Evolutionary conservation across 805 yeast species (phyloP), one percentile per base, ranked within the genome.

Genomic region (Teunomyces aglyptinius): DNA sequence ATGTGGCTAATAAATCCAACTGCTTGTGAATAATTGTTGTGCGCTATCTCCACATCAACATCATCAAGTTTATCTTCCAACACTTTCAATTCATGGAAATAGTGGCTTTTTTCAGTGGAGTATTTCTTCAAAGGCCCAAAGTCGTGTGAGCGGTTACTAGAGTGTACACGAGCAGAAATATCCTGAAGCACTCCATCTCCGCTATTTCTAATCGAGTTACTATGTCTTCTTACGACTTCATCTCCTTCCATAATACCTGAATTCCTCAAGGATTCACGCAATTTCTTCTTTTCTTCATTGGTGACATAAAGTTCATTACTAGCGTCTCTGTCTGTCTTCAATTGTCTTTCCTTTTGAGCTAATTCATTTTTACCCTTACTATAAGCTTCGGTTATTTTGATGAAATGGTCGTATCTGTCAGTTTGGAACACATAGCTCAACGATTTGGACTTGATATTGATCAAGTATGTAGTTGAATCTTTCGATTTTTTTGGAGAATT

Each of bases 1-100:
- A 71, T 69, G 50, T 68, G 69, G 26, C 59, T 59, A 35, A 73
- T 62, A 22, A 68, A 56, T 6, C 74, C 75, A 15, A 76, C 78
- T 3, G 80, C 72, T 36, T 67, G 70, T 43, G 60, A 64, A 54
- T 76, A 84, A 46, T 76, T 73, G 44, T 79, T 76, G 55, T 85
- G 83, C 8, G 88, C 84, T 20, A 86, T 71, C 45, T 73, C 73
- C 11, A 84, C 80, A 59, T 87, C 94, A 35, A 85, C 73, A 46
- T 85, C 89, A 56, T 86, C 89, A 13, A 86, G 68, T 27, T 71
- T 64, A 44, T 82, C 85, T 55, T 85, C 90, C 11, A 82, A 68
- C 26, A 66, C 65, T 46, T 78, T 77, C 46, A 85, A 66, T 15
- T 68, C 77, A 45, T 73, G 70, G 50, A 80, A 67, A 12, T 70